Evolutionary conservation across 2,329 filamentous ascomycete species (phyloP).

Genomic region (Orbilia javanica): DNA sequence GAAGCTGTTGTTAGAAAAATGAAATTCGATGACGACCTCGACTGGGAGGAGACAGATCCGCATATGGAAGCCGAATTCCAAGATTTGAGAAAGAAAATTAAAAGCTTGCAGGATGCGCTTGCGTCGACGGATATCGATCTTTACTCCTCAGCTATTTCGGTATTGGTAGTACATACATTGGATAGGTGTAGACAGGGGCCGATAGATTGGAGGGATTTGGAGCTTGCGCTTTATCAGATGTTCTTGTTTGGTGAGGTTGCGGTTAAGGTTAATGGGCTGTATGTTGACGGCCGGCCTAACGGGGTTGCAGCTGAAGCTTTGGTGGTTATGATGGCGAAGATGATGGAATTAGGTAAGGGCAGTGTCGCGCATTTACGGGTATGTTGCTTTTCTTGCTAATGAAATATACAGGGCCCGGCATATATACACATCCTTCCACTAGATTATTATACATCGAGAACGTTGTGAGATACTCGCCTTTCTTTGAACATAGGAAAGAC

Average conservation of each 20-base stretch:
- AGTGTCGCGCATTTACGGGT: background rate
- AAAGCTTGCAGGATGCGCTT: slow-evolving; percentile 91
- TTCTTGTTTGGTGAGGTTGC: slow-evolving; percentile 94
- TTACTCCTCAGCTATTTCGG: slow-evolving; percentile 89
- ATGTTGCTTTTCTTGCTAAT: background rate
- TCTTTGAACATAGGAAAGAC: slow-evolving; percentile 86
- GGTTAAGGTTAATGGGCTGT: slow-evolving; percentile 87
- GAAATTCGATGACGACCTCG: slow-evolving; percentile 94
- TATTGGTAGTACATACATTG: slow-evolving; percentile 88
- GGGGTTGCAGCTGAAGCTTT: slow-evolving; percentile 83
- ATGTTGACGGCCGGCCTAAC: slow-evolving; percentile 84
- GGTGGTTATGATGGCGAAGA: slow-evolving; percentile 91
- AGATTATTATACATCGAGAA: slow-evolving; percentile 99
- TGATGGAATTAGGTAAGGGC: slow-evolving; percentile 88
- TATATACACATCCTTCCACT: slow-evolving; percentile 88
- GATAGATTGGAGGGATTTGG: slow-evolving; percentile 94
- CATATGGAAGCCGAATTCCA: slow-evolving; percentile 97
- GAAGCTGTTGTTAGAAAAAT: slow-evolving; percentile 95
- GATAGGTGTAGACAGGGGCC: slow-evolving; percentile 80
- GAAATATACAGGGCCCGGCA: slow-evolving; percentile 76
- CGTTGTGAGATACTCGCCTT: slow-evolving; percentile 90
- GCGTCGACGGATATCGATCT: slow-evolving; percentile 88
- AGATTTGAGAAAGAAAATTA: slow-evolving; percentile 88
- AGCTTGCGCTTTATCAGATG: slow-evolving; percentile 94
- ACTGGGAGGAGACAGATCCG: slow-evolving; percentile 93